Evolutionary conservation across 78 protist genomes (phyloP), one percentile per base, ranked within the genome.

Genomic region (Pigoraptor vietnamica): DNA sequence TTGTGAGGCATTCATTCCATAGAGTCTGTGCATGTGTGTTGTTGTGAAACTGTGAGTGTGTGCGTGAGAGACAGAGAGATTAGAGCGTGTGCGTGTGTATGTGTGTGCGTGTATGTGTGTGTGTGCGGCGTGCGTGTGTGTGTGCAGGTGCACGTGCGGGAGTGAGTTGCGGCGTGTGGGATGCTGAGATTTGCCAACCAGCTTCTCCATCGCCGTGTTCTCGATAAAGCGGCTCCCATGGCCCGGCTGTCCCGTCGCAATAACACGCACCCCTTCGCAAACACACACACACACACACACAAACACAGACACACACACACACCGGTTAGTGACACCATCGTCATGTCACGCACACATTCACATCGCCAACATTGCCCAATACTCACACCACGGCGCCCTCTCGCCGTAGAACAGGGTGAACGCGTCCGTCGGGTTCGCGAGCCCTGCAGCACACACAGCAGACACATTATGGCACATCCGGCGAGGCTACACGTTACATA

Each of bases 361-460:
- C 10, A 25, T 25, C n/a, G n/a, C n/a, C n/a, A n/a, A 25, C 32
- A 25, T 79, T 21, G 84, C 9, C 34, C 2, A 40, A 40, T 19
- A 81, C 89, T 91, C 39, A 84, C 94, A 95, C 94, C 93, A 93
- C 2, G 97, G 95, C 25, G 95, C 95, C 33, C 97, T 84, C 89
- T 96, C 98, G 40, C 97, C 98, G 39, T 95, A 95, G 86, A 92
- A 96, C 14, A 97, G 96, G 14, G 95, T 83, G 40, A 91, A 96
- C 10, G 37, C 90, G 32, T 94, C 92, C 29, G 40, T 90, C 24
- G 95, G 96, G 81, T 40, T 83, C 9, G 98, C 97, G 25, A 97
- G 89, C 36, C 97, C 96, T 90, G 23, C 84, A 81, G 23, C 9
- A 23, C 34, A 32, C 82, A 29, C 40, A 2, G 1, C 36, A 23